Evolutionary conservation across 1,284 basidiomycete genomes (phyloP).

Genomic region (Pulveroboletus ridleyi): DNA sequence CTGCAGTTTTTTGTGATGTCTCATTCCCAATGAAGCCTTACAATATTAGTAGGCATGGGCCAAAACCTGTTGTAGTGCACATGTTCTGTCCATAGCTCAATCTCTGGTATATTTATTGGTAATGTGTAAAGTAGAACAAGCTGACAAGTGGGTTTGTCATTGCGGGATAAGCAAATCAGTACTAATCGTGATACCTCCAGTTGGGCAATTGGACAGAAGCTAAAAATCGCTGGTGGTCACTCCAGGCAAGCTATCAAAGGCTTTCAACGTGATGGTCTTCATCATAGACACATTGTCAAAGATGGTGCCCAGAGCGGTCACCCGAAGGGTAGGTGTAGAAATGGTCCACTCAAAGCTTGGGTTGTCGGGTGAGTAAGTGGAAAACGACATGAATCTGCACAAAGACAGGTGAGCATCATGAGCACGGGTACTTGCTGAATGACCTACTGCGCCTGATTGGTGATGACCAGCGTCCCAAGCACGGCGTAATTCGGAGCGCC

Average conservation of each 20-base stretch:
- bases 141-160: no score
- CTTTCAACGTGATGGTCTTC: slow-evolving; percentile 73
- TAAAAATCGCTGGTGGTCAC: slow-evolving; percentile 76
- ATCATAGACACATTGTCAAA: slow-evolving; percentile 71
- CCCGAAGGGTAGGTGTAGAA: slow-evolving; percentile 63
- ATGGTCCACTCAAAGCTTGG: slow-evolving; percentile 77
- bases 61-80: no score
- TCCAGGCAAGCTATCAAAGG: slow-evolving; percentile 74
- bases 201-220: slow-evolving; percentile 39
- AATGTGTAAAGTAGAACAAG: no score
- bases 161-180: slow-evolving; percentile 31
- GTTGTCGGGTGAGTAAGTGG: slow-evolving; percentile 72
- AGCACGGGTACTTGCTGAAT: not conserved
- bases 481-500: slow-evolving; percentile 73
- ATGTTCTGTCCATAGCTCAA: no score
- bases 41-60: no score
- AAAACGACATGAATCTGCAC: slow-evolving; percentile 69
- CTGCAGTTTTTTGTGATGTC: no score
- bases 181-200: no score
- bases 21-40: no score
- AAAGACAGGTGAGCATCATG: not conserved
- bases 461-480: slow-evolving; percentile 60
- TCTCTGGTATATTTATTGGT: no score
- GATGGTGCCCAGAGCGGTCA: slow-evolving; percentile 73
- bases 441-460: slow-evolving; percentile 52